These are phyloP conservation scores for Aspergillus udagawae DNA, from an alignment of 2,329 filamentous ascomycete species.

Conservation along the genomic window DNA sequence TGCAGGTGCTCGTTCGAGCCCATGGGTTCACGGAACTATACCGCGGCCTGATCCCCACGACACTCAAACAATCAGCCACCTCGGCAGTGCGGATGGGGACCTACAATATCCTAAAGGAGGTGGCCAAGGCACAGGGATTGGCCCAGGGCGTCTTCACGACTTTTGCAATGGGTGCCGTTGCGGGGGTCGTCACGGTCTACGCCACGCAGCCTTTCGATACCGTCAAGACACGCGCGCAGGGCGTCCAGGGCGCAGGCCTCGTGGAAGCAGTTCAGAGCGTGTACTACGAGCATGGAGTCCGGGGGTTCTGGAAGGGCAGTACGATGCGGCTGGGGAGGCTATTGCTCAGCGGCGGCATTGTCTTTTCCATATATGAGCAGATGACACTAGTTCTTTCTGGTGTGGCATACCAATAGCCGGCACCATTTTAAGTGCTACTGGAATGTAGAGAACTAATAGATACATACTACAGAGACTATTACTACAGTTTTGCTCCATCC, in stretches of 20 bases:
- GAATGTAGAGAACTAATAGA: too few species aligned
- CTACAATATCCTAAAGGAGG: slow-evolving; percentile 62
- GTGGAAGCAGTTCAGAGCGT: slow-evolving; percentile 54
- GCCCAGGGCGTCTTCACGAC: slow-evolving; percentile 51
- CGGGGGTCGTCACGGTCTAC: slow-evolving; percentile 51
- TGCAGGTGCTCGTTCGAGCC: slow-evolving; percentile 47
- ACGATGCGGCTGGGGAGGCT: slow-evolving; percentile 63
- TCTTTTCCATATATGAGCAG: slow-evolving; percentile 62
- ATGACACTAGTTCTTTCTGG: slow-evolving; percentile 21
- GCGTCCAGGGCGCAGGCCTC: slow-evolving; percentile 54
- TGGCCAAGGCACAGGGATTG: slow-evolving; percentile 46
- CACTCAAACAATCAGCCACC: slow-evolving; percentile 59
- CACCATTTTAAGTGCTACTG: too few species aligned
- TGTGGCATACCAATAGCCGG: too few species aligned
- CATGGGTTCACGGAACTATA: slow-evolving; percentile 56
- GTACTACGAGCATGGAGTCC: slow-evolving; percentile 54
- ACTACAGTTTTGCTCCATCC: too few species aligned
- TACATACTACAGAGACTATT: too few species aligned
- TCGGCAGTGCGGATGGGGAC: slow-evolving; percentile 61
- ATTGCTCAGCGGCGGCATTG: slow-evolving; percentile 62
- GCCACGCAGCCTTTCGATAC: slow-evolving; percentile 26
- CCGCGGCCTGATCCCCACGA: slow-evolving; percentile 57
- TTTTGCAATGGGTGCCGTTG: slow-evolving; percentile 59
- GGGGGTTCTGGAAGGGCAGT: slow-evolving; percentile 64
- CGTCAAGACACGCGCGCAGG: slow-evolving; percentile 59